Evolutionary conservation across 2,329 filamentous ascomycete genomes (phyloP).

Genomic region (Scytalidium sp.): DNA sequence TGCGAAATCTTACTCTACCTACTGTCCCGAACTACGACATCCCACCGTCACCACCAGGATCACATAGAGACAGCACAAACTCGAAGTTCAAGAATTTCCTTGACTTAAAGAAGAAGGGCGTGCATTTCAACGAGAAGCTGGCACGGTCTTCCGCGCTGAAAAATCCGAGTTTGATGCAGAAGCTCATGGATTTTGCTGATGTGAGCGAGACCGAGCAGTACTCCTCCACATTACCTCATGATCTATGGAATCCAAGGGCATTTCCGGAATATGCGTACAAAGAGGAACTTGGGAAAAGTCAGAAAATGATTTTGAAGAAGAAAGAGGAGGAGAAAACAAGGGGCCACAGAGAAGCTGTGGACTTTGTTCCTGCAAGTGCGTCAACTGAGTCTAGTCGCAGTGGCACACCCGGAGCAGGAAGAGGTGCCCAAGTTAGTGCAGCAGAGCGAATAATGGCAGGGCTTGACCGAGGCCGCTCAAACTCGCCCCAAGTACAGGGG

Average conservation of each 20-base stretch:
- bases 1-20: conserved; percentile 73
- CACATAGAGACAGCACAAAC: conserved; percentile 49
- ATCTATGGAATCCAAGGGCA: conserved; percentile 55
- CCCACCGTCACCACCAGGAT: conserved; percentile 67
- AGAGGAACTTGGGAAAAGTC: conserved; percentile 45
- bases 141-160: conserved; percentile 63
- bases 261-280: conserved; percentile 55
- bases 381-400: conserved; percentile 19
- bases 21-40: conserved; percentile 70
- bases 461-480: conserved; percentile 26
- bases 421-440: conserved; percentile 22
- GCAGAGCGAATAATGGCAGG: conserved; percentile 32
- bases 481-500: conserved; percentile 26
- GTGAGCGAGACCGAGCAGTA: conserved; percentile 60
- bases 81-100: conserved; percentile 74
- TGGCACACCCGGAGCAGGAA: conserved; percentile 16
- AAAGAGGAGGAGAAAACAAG: conserved; percentile 26
- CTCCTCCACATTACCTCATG: conserved; percentile 53
- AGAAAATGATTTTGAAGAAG: conserved; percentile 30
- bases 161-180: conserved; percentile 71
- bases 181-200: conserved; percentile 67
- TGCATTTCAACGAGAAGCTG: conserved; percentile 77
- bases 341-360: conserved; percentile 25
- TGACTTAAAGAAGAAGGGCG: conserved; percentile 69
- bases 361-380: conserved; percentile 27